Evolutionary conservation across 2,329 filamentous ascomycete species (phyloP), one percentile per base, ranked within the genome.

Genomic region (Penicillium sp.): DNA sequence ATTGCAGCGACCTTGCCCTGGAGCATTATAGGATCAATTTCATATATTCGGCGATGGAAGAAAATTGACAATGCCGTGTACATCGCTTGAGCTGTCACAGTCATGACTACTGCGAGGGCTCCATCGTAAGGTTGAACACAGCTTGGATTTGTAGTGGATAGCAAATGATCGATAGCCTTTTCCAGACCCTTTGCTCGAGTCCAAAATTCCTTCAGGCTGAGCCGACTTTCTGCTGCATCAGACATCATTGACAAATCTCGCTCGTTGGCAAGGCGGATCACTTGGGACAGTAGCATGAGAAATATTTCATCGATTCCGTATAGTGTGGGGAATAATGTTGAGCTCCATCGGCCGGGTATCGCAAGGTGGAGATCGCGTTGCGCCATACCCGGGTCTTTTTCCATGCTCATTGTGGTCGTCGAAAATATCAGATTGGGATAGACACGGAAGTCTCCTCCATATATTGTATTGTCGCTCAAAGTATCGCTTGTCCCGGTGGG

Each of bases 321-420:
- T 35, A 66, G 46, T 12, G 62, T 50, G 3, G 62, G 62, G n/a
- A 63, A 65, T 2, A 66, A 41, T 0, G 57, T 66, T 23, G 61
- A 56, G 50, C 54, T 63, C 62, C 64, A 63, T 6, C 54, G 53
- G 3, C 61, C 62, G 0, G 62, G 61, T 31, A 66, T 60, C 7
- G 62, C 62, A 17, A 66, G 57, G 27, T 66, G 63, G 1, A 65
- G 56, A 33, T 66, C 63, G 3, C 62, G 61, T 23, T 62, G 61
- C 4, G 61, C 61, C 31, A 62, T 56, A 8, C 41, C 41, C 0
- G 62, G 62, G 27, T 65, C 62, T n/a, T 65, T 65, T 23, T 65
- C 59, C 50, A 59, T 62, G 19, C 42, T 47, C 56, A 66, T 54
- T n/a, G 31, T 33, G 12, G 31, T 33, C 12, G 31, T 33, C 2